phyloP scores from a whole-genome alignment of 345 rosid species.

The Laguncularia racemosa region DNA sequence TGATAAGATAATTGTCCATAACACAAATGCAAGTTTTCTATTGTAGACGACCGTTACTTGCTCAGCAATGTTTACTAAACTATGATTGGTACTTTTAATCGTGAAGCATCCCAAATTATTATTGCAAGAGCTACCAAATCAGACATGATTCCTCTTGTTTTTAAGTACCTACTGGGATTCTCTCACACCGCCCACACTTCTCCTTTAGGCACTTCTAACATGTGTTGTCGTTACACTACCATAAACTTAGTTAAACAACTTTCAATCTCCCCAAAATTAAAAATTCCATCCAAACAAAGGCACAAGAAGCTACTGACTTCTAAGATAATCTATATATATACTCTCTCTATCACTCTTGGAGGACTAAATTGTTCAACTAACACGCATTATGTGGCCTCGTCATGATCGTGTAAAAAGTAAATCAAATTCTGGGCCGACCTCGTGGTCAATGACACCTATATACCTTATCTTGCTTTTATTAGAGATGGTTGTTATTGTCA shows the following conservation, averaged over 20 bases:
- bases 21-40: too few species aligned
- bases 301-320: too few species aligned
- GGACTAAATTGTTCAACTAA: slow-evolving; percentile 19
- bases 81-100: background rate
- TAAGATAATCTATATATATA: background rate
- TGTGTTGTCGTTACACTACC: slow-evolving; percentile 18
- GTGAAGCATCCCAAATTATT: background rate
- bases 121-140: slow-evolving; percentile 2
- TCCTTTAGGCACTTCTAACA: background rate
- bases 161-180: background rate
- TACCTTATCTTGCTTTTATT: too few species aligned
- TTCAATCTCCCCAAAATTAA: background rate
- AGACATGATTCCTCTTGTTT: slow-evolving; percentile 6
- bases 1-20: too few species aligned
- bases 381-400: slow-evolving; percentile 3
- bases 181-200: slow-evolving; percentile 12
- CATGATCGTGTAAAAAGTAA: background rate
- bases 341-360: background rate
- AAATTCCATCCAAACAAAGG: too few species aligned
- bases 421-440: too few species aligned
- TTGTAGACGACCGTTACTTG: too few species aligned
- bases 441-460: too few species aligned
- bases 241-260: slow-evolving; percentile 16
- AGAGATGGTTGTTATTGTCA: too few species aligned
- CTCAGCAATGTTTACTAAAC: background rate